These are phyloP conservation scores for Carallia pectinifolia DNA, from an alignment of 345 rosid species.

Conservation along the genomic window DNA sequence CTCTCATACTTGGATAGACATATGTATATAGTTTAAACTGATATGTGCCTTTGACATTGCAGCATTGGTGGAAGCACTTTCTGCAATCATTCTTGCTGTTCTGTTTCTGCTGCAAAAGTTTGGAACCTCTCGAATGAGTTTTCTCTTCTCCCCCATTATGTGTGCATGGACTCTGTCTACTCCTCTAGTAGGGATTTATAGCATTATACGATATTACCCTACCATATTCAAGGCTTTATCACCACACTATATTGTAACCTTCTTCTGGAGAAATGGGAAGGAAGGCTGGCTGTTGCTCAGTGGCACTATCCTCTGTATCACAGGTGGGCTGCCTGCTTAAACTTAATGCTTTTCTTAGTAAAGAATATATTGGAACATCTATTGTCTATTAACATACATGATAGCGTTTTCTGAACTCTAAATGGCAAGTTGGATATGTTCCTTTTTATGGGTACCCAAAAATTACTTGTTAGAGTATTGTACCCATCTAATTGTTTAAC, in stretches of 20 bases:
- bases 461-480: too few species aligned
- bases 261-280: constrained; percentile 62
- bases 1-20: too few species aligned
- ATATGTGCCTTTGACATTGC: constrained; percentile 22
- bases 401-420: background rate
- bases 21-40: too few species aligned
- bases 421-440: background rate
- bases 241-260: constrained; percentile 58
- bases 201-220: constrained; percentile 66
- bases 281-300: constrained; percentile 81
- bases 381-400: background rate
- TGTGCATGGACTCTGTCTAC: constrained; percentile 78
- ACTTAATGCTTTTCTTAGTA: background rate
- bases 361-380: too few species aligned
- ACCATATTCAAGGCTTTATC: constrained; percentile 76
- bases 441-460: too few species aligned
- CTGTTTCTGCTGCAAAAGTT: constrained; percentile 75
- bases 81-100: constrained; percentile 61
- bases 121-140: constrained; percentile 85
- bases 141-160: constrained; percentile 83
- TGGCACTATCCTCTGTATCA: constrained; percentile 80
- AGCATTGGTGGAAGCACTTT: constrained; percentile 75
- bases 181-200: constrained; percentile 72
- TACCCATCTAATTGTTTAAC: background rate
- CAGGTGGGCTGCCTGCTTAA: constrained; percentile 42